Evolutionary conservation across 306 rosid genomes (phyloP), one percentile per base, ranked within the genome.

Genomic region (Ceratonia siliqua): DNA sequence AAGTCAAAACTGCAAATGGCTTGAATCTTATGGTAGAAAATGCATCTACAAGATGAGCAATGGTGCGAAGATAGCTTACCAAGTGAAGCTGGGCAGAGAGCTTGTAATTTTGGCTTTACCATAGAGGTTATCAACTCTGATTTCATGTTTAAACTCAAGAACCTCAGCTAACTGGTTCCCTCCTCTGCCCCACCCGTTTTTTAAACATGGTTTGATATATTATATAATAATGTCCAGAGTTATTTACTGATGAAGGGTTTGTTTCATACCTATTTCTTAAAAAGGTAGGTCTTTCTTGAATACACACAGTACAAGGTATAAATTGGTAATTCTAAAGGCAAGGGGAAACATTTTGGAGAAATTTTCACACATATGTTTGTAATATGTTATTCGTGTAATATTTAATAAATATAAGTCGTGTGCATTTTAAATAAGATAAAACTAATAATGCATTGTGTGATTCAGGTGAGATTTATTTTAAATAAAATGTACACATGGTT

Each of bases 91-190:
- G 76, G 62, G 82, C 27, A 77, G 46, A 39, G 54, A 58, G 53
- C 50, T 62, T 18, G 21, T 59, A 77, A 38, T 64, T 80, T 73
- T 82, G 57, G 38, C 43, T 85, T 71, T 36, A 68, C 59, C 66
- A 28, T 39, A 42, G 35, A 21, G 58, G 54, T 74, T 22, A 28
- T 84, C 30, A 25, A 10, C 17, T 20, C 30, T 17, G 9, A 50
- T 71, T 70, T 53, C 41, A 35, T 70, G 62, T 20, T 74, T 22
- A 21, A 49, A 67, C 39, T 57, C 49, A 57, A 66, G 18, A 78
- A 66, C 68, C 58, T 68, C 35, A 32, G 27, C 33, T 58, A n/a
- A n/a, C 15, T 18, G 21, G 11, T 15, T 30, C 3, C 8, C n/a
- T 1, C 18, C 12, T 45, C 28, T 11, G 1, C 17, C 21, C n/a